phyloP scores from a whole-genome alignment of 2,329 filamentous ascomycete species.

The Colletotrichum tropicicola region DNA sequence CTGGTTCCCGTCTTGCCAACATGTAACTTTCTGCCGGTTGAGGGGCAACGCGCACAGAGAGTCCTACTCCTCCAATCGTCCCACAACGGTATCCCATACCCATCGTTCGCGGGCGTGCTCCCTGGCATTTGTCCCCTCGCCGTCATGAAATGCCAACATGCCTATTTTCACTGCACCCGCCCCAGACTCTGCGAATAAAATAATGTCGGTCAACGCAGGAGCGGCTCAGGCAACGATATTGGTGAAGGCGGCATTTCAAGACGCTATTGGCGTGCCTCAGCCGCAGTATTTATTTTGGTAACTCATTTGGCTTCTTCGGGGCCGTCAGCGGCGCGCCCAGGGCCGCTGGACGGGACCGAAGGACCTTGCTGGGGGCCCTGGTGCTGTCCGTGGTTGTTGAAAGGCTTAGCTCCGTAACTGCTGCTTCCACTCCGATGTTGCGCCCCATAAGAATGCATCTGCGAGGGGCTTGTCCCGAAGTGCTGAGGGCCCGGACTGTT shows the following conservation, averaged over 20 bases:
- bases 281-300: slow-evolving; percentile 1
- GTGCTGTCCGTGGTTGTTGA: slow-evolving; percentile 41
- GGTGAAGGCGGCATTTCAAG: background rate
- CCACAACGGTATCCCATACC: background rate
- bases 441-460: slow-evolving; percentile 69
- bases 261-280: slow-evolving; percentile 12
- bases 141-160: background rate
- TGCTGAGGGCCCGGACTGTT: slow-evolving; percentile 68
- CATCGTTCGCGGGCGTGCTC: background rate
- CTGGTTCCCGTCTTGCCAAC: background rate
- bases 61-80: background rate
- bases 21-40: slow-evolving; percentile 1
- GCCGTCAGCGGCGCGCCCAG: slow-evolving; percentile 45
- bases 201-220: background rate
- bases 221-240: background rate
- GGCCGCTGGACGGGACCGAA: slow-evolving; percentile 43
- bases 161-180: background rate
- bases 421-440: slow-evolving; percentile 68
- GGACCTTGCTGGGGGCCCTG: slow-evolving; percentile 54
- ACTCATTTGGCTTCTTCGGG: slow-evolving; percentile 56
- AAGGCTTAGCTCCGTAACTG: slow-evolving; percentile 61
- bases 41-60: slow-evolving; percentile 4
- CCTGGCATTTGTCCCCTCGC: background rate
- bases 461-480: slow-evolving; percentile 72
- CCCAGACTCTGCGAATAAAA: background rate